Percentiles rank a stretch among this genome's conserved stretches.
Conservation (phyloP, 1,139 yeast genomes). For the Candida sp. region DNA sequence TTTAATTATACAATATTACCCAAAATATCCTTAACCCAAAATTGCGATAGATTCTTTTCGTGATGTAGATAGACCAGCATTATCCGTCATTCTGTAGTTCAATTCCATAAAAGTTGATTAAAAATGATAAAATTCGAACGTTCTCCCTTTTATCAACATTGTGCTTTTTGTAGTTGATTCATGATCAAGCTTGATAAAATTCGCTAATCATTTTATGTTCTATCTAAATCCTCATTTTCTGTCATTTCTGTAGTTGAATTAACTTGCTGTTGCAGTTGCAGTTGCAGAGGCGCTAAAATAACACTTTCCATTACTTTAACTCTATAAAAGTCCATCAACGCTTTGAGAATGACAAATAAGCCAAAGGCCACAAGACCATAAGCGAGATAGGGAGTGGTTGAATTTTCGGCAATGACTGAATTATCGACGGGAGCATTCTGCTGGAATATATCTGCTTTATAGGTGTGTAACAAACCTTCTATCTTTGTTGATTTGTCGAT, state of each 20-base stretch:
- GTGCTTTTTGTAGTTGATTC: too few species aligned
- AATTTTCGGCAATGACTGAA: not conserved
- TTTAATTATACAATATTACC: not conserved
- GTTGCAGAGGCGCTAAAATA: slow-evolving; percentile 46
- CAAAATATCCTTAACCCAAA: not conserved
- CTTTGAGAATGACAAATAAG: slow-evolving; percentile 57
- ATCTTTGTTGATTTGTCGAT: slow-evolving; percentile 36
- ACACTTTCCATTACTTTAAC: slow-evolving; percentile 76
- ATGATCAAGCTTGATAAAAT: too few species aligned
- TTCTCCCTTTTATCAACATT: too few species aligned
- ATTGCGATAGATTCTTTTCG: too few species aligned
- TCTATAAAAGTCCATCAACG: slow-evolving; percentile 65
- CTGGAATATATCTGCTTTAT: slow-evolving; percentile 31
- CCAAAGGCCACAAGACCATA: slow-evolving; percentile 69
- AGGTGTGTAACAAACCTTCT: slow-evolving; percentile 46
- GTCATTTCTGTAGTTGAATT: slow-evolving; percentile 7
- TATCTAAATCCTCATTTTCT: slow-evolving; percentile 1
- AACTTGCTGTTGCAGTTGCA: slow-evolving; percentile 4
- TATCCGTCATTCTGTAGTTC: too few species aligned
- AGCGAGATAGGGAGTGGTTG: slow-evolving; percentile 45
- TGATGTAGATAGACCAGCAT: too few species aligned
- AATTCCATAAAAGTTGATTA: too few species aligned
- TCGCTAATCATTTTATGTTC: not conserved
- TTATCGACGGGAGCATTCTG: slow-evolving; percentile 10
- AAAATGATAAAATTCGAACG: too few species aligned